Conservation (phyloP, 1,284 basidiomycete genomes). For the Polyporus tsugae region DNA sequence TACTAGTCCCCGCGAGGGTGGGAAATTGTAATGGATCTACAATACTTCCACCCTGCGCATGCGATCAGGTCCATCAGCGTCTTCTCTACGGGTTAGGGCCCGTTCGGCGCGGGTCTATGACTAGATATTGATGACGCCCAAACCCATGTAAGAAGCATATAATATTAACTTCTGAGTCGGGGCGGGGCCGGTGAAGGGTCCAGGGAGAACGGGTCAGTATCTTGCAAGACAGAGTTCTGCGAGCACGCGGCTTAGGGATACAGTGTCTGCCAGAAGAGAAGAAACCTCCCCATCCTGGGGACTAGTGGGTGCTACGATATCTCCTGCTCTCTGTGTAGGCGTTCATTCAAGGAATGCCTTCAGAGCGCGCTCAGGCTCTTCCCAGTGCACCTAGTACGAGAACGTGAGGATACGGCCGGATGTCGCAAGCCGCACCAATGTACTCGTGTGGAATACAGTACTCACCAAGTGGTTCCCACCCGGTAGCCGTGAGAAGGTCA, state of each 20-base stretch:
- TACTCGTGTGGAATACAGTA: neutral
- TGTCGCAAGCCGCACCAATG: no score
- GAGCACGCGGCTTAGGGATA: no score
- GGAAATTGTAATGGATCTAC: neutral
- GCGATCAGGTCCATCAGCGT: no score
- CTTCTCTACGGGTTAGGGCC: no score
- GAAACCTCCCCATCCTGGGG: neutral
- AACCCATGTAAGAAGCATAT: no score
- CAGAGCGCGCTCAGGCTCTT: constrained; percentile 14
- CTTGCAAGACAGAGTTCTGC: no score
- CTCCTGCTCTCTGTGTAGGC: neutral
- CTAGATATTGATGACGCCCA: no score
- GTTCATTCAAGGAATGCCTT: constrained; percentile 10
- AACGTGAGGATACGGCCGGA: neutral
- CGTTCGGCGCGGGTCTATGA: no score
- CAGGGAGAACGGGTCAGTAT: no score
- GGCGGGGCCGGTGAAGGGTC: no score
- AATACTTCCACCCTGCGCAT: neutral
- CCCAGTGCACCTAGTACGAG: constrained; percentile 18
- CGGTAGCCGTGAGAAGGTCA: constrained; percentile 15
- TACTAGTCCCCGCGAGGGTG: neutral
- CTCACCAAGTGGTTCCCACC: constrained; percentile 32
- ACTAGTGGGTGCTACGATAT: neutral
- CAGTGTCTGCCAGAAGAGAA: neutral
- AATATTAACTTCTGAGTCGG: no score